A percentile compares a stretch with the other conserved stretches of the same genome.
These are phyloP conservation scores for Penicillium sp. DNA, from an alignment of 2,329 filamentous ascomycete genomes.

Conservation along the genomic window DNA sequence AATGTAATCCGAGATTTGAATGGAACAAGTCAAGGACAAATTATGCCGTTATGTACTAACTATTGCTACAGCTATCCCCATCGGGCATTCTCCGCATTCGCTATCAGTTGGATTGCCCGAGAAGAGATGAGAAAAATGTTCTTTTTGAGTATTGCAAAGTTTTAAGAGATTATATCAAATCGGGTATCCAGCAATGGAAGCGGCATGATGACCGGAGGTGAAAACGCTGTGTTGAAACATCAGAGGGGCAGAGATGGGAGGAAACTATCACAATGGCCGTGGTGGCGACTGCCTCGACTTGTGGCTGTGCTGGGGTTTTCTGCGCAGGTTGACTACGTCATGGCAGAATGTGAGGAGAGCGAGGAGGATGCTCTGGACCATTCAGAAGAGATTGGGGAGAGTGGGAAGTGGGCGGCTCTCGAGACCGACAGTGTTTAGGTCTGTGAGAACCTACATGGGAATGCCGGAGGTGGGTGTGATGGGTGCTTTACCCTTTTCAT, in stretches of 20 bases:
- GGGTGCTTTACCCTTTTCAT: not conserved
- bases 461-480: not conserved
- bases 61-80: not conserved
- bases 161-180: constrained; percentile 25
- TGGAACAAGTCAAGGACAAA: too few species aligned
- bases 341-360: constrained; percentile 11
- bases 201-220: constrained; percentile 16
- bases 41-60: not conserved
- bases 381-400: not conserved
- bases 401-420: not conserved
- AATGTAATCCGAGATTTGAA: too few species aligned
- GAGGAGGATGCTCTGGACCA: not conserved
- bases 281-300: constrained; percentile 6
- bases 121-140: not conserved
- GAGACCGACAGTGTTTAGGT: not conserved
- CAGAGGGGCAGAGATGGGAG: constrained; percentile 6
- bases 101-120: not conserved
- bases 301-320: constrained; percentile 13
- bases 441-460: not conserved
- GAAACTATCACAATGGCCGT: constrained; percentile 6
- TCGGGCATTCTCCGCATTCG: not conserved
- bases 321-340: constrained; percentile 26
- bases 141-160: constrained; percentile 6
- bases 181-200: constrained; percentile 33
- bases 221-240: constrained; percentile 30